Evolutionary conservation across 2,329 filamentous ascomycete genomes (phyloP), one percentile per base, ranked within the genome.

Genomic region (Nothophoma quercina): DNA sequence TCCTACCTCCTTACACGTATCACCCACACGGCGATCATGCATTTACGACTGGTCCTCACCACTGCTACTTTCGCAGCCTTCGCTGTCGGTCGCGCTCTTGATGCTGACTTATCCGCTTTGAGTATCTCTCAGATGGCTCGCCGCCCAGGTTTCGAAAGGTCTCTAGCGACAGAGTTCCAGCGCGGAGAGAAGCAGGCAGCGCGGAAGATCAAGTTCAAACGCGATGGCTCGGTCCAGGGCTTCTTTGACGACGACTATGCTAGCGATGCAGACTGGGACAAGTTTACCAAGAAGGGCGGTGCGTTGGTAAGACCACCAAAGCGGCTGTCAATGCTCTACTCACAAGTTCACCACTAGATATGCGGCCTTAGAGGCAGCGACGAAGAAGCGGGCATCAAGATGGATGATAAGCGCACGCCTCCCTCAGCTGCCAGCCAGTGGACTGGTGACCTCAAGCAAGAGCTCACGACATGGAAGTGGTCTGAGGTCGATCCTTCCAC

Each of bases 371-470:
- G 28, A 1, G 55, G 48, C 26, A 34, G 47, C n/a, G 59, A 64
- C 19, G 33, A 57, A 19, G 38, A 51, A 12, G 61, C 63, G 7
- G 61, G 61, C 10, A 13, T 30, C 7, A 51, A 36, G 8, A 26
- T 63, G 1, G 29, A 42, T 23, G 61, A 64, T 39, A 53, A 38
- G 12, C 53, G 54, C 30, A 51, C 38, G 3, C 61, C 56, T 1
- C 56, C 61, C 2, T 65, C 63, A 5, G 56, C 57, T 2, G 45
- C 53, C 5, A 65, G 60, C 19, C 32, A 16, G 1, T 66, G 60
- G 58, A 51, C 39, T 7, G 57, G 56, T 13, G 55, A 63, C 23
- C 53, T 50, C 23, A 18, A 3, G 19, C 25, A 19, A 10, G 38
- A 43, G 7, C 32, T 42, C 18, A 5, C 30, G 1, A 44, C 25